Conservation (phyloP, 805 yeast species). For the Myxozyma melibiosi region DNA sequence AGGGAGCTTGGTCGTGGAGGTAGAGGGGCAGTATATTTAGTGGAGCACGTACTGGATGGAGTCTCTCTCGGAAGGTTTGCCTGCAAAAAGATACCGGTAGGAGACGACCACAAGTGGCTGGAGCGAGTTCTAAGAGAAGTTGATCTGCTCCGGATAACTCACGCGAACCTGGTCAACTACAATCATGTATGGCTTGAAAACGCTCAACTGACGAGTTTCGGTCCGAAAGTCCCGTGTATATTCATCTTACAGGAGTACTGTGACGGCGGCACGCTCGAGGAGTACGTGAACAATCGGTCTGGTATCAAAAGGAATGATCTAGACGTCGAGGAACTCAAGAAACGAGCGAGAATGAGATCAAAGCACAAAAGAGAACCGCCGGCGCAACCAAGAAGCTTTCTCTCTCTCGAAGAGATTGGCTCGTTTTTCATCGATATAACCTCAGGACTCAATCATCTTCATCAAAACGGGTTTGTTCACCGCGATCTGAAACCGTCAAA, state of each 20-base stretch:
- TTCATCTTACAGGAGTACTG: conserved; percentile 86
- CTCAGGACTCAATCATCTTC: conserved; percentile 71
- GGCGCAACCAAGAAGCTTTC: conserved; percentile 15
- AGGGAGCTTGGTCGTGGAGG: conserved; percentile 77
- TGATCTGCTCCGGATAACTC: conserved; percentile 58
- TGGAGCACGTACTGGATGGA: conserved; percentile 75
- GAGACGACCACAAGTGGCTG: conserved; percentile 70
- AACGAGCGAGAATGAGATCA: conserved; percentile 31
- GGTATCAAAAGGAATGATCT: conserved; percentile 26
- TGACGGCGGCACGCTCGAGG: conserved; percentile 84
- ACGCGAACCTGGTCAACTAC: conserved; percentile 71
- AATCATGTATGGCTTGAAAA: conserved; percentile 92
- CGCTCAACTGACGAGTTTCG: conserved; percentile 54
- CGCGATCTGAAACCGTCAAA: conserved; percentile 89
- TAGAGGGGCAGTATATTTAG: conserved; percentile 80
- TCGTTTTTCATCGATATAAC: conserved; percentile 68
- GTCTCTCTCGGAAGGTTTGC: conserved; percentile 79
- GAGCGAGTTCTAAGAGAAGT: conserved; percentile 77
- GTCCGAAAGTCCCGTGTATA: conserved; percentile 69
- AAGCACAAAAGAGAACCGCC: not conserved
- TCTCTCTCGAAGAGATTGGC: conserved; percentile 64
- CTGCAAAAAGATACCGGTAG: conserved; percentile 80
- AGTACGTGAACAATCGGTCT: conserved; percentile 49
- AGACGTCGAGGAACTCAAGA: conserved; percentile 46
- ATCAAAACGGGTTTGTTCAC: conserved; percentile 75